These are phyloP conservation scores for Leucogyrophana mollusca DNA, from an alignment of 768 basidiomycete species.

Conservation along the genomic window DNA sequence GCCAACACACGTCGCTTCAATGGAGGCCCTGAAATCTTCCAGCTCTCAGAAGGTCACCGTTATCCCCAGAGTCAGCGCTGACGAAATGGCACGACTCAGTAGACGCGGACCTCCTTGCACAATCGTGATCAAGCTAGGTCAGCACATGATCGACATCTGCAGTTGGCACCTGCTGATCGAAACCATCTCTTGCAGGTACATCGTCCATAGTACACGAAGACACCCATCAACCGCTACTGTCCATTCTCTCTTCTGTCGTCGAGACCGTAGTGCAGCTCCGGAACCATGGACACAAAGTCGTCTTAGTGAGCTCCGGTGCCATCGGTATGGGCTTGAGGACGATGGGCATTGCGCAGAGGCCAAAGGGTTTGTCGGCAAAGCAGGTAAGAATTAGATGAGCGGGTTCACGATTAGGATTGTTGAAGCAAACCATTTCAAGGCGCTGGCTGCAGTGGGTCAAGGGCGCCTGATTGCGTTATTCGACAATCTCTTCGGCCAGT, in stretches of 20 bases:
- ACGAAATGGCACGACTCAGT: slow-evolving; percentile 16
- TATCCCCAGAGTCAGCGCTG: slow-evolving; percentile 1
- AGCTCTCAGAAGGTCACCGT: slow-evolving; percentile 1
- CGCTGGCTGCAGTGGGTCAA: slow-evolving; percentile 95
- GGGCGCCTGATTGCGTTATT: slow-evolving; percentile 93
- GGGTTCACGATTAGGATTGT: not conserved
- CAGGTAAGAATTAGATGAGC: slow-evolving; percentile 57
- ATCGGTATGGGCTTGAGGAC: slow-evolving; percentile 93
- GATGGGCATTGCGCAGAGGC: slow-evolving; percentile 79
- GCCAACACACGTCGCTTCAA: too few relatives aligned
- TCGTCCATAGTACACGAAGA: slow-evolving; percentile 96
- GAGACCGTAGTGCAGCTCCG: slow-evolving; percentile 85
- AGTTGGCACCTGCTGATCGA: slow-evolving; percentile 6
- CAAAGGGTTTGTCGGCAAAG: slow-evolving; percentile 86
- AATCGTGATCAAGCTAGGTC: slow-evolving; percentile 86
- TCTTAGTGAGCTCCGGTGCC: slow-evolving; percentile 96
- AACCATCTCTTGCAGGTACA: slow-evolving; percentile 50
- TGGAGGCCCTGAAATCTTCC: too few relatives aligned
- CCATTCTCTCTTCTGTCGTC: slow-evolving; percentile 87
- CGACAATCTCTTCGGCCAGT: slow-evolving; percentile 93
- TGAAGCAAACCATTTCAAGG: slow-evolving; percentile 48
- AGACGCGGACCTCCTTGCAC: slow-evolving; percentile 46
- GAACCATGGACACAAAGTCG: slow-evolving; percentile 85
- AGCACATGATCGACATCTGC: slow-evolving; percentile 16
- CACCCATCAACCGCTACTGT: slow-evolving; percentile 88